A percentile compares a stretch with the other conserved stretches of the same genome.
Evolutionary conservation across 2,329 filamentous ascomycete genomes (phyloP).

Genomic region (Colletotrichum kahawae): DNA sequence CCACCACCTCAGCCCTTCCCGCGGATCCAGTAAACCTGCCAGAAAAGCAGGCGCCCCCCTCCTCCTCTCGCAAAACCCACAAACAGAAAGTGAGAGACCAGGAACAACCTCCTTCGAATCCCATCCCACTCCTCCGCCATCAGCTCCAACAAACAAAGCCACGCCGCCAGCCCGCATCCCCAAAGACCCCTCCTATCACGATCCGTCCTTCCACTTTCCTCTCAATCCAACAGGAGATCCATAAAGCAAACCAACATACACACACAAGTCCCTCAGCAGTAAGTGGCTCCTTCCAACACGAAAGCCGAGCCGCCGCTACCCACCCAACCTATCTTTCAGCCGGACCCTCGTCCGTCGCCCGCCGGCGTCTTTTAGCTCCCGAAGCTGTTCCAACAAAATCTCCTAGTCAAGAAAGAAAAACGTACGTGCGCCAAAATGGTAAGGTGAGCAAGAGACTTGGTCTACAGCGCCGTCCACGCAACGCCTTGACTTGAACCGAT

Average conservation of each 20-base stretch:
- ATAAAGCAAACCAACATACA: neutral
- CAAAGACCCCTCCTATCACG: neutral
- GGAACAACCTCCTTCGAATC: neutral
- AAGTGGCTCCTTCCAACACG: neutral
- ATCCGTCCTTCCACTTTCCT: neutral
- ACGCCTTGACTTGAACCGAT: neutral
- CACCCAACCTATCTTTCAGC: neutral
- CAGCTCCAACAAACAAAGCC: neutral
- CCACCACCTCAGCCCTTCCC: neutral
- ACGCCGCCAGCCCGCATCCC: constrained; percentile 1
- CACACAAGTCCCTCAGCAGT: neutral
- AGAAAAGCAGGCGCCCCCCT: neutral
- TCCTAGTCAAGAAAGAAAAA: neutral
- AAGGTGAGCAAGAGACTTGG: neutral
- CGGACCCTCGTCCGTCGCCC: neutral
- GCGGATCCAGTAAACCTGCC: neutral
- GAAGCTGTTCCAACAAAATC: neutral
- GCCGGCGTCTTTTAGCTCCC: neutral
- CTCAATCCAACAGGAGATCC: neutral
- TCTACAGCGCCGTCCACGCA: neutral
- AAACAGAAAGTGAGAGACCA: neutral
- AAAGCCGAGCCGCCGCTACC: neutral
- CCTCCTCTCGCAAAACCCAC: neutral
- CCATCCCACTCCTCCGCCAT: neutral
- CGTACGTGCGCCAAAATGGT: neutral